Conservation (phyloP, 768 basidiomycete species). For the Piloderma croceum region DNA sequence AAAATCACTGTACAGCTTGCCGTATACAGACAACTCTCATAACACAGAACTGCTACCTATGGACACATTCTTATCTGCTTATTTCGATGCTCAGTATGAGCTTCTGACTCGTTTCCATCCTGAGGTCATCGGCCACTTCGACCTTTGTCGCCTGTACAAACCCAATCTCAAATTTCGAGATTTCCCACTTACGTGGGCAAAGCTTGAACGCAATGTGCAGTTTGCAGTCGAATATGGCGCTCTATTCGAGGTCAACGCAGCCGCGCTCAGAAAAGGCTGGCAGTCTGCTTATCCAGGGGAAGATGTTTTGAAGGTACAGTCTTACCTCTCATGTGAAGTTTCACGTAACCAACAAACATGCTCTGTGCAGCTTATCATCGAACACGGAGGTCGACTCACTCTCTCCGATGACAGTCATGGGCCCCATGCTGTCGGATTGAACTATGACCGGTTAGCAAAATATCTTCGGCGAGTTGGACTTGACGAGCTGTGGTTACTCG, state of each 20-base stretch:
- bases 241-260: slow-evolving; percentile 88
- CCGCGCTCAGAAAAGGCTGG: slow-evolving; percentile 93
- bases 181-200: slow-evolving; percentile 55
- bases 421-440: slow-evolving; percentile 79
- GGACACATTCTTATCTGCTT: slow-evolving; percentile 52
- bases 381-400: slow-evolving; percentile 65
- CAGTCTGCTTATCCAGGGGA: slow-evolving; percentile 71
- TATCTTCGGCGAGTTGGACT: slow-evolving; percentile 66
- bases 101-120: slow-evolving; percentile 70
- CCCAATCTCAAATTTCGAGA: slow-evolving; percentile 54
- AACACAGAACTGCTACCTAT: slow-evolving; percentile 23
- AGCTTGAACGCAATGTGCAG: slow-evolving; percentile 68
- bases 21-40: slow-evolving; percentile 16
- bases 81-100: slow-evolving; percentile 82
- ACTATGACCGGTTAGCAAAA: slow-evolving; percentile 60
- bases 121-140: slow-evolving; percentile 89
- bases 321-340: slow-evolving; percentile 7
- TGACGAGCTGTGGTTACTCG: slow-evolving; percentile 60
- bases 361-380: slow-evolving; percentile 76
- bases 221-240: slow-evolving; percentile 79
- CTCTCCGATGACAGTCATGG: slow-evolving; percentile 97
- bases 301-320: slow-evolving; percentile 60
- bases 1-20: slow-evolving; percentile 45
- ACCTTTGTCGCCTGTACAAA: slow-evolving; percentile 83
- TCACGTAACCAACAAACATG: not conserved